phyloP scores from a whole-genome alignment of 371 early-diverging fungal genomes.

The Saksenaea oblongispora region DNA sequence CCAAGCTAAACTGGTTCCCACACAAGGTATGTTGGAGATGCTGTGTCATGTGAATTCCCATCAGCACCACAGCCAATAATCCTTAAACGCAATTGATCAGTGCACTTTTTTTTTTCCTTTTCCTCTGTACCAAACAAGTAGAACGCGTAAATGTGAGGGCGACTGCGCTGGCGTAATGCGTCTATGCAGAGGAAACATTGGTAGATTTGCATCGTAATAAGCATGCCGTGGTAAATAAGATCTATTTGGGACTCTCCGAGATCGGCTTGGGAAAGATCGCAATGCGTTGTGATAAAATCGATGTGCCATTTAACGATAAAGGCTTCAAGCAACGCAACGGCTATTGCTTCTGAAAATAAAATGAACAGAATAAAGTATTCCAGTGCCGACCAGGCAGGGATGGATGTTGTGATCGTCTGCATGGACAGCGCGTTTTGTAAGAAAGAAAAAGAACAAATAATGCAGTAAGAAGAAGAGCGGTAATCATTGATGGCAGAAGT shows the following conservation, averaged over 20 bases:
- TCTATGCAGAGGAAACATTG: slow-evolving; percentile 14
- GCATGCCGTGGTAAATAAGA: slow-evolving; percentile 11
- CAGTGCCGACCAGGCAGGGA: background rate
- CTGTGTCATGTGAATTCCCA: slow-evolving; percentile 7
- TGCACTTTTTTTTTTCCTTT: background rate
- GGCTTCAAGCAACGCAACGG: background rate
- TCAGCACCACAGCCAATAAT: slow-evolving; percentile 4
- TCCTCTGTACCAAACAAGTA: slow-evolving; percentile 6
- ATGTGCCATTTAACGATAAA: background rate
- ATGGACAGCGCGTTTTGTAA: background rate
- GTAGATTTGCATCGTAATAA: slow-evolving; percentile 10
- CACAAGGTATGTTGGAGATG: background rate
- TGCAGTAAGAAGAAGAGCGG: background rate
- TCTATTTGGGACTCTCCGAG: slow-evolving; percentile 11
- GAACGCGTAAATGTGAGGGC: background rate
- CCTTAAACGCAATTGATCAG: background rate
- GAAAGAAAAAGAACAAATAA: background rate
- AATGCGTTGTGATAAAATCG: background rate
- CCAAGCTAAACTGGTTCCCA: background rate
- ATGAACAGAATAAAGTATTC: background rate
- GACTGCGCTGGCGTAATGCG: slow-evolving; percentile 7
- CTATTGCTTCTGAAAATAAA: background rate
- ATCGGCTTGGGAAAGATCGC: background rate
- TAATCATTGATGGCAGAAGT: background rate
- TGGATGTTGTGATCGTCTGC: background rate